These are phyloP conservation scores for Cercospora zeae-maydis DNA, from an alignment of 2,329 filamentous ascomycete genomes.

Conservation along the genomic window DNA sequence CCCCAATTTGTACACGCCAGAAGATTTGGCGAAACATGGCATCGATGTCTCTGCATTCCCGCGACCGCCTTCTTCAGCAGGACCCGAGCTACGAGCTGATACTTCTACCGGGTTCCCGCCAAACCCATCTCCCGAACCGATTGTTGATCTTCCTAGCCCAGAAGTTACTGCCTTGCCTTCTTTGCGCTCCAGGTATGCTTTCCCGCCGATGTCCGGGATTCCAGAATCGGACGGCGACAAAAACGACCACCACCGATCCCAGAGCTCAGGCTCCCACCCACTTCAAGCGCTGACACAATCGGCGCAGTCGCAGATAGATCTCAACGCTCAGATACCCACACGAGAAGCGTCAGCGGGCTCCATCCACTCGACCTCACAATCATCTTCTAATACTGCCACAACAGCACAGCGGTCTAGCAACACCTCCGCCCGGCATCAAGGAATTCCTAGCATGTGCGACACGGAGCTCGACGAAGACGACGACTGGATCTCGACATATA, in stretches of 20 bases:
- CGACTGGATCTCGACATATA: conserved; percentile 29
- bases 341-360: conserved; percentile 8
- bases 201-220: conserved; percentile 11
- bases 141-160: conserved; percentile 11
- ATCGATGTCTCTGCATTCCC: conserved; percentile 10
- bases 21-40: conserved; percentile 32
- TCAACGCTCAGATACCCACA: conserved; percentile 10
- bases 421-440: conserved; percentile 10
- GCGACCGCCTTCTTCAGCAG: conserved; percentile 6
- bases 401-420: conserved; percentile 17
- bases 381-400: conserved; percentile 12
- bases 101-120: conserved; percentile 6
- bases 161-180: conserved; percentile 15
- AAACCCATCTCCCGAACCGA: conserved; percentile 9
- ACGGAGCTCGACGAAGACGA: conserved; percentile 28
- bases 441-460: conserved; percentile 26
- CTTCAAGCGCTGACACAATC: conserved; percentile 10
- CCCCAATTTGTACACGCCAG: conserved; percentile 33
- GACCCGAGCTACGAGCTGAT: conserved; percentile 14
- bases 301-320: conserved; percentile 18
- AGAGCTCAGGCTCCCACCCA: neutral
- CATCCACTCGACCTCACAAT: conserved; percentile 8
- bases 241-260: neutral
- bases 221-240: conserved; percentile 21
- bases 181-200: conserved; percentile 20